Conservation (phyloP, 1,284 basidiomycete species). For the Cryptococcus hybrid region DNA sequence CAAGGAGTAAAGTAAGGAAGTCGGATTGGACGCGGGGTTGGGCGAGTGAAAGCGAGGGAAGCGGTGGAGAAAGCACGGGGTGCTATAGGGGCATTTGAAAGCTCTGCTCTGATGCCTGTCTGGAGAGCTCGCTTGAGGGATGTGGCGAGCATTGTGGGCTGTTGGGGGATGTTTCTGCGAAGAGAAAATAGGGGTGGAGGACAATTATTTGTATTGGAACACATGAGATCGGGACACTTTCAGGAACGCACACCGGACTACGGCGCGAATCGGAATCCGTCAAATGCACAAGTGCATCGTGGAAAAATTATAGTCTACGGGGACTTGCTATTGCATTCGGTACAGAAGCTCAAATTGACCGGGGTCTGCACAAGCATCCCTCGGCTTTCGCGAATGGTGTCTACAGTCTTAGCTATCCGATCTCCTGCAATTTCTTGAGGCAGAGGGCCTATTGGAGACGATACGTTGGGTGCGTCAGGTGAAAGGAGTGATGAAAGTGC, state of each 20-base stretch:
- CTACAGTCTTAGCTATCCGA: constrained; percentile 28
- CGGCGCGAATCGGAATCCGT: neutral
- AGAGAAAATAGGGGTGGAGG: too few relatives aligned
- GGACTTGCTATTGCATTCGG: neutral
- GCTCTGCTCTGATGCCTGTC: neutral
- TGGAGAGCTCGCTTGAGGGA: constrained; percentile 3
- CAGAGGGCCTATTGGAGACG: constrained; percentile 25
- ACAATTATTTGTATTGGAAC: neutral
- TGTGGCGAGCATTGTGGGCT: constrained; percentile 2
- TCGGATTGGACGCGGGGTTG: constrained; percentile 5
- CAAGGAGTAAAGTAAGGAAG: constrained; percentile 16
- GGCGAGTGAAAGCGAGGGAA: constrained; percentile 2
- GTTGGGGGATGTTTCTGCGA: too few relatives aligned
- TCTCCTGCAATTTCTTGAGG: constrained; percentile 19
- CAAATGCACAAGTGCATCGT: neutral
- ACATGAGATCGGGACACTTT: neutral
- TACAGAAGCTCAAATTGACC: constrained; percentile 38
- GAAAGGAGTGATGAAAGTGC: constrained; percentile 33
- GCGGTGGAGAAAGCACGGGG: constrained; percentile 4
- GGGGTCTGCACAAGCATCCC: constrained; percentile 35
- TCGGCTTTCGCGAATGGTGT: constrained; percentile 37
- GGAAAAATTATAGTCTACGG: neutral
- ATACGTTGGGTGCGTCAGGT: neutral
- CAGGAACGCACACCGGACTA: neutral
- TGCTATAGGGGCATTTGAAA: neutral